These are phyloP conservation scores for Corylus avellana DNA, from an alignment of 306 rosid species.

Conservation along the genomic window DNA sequence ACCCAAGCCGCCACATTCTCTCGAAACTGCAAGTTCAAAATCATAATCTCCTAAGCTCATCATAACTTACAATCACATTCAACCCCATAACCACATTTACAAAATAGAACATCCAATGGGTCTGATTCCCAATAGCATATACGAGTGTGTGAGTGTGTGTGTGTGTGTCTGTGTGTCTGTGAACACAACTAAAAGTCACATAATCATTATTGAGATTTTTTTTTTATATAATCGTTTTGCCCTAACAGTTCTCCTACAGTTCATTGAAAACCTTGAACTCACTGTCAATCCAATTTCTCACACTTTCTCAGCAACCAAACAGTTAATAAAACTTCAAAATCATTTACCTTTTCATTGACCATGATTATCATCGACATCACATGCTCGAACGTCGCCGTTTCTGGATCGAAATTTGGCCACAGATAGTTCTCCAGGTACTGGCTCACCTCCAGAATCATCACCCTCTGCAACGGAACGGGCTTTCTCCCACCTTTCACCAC, in stretches of 20 bases:
- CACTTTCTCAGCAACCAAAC: not conserved
- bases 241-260: not conserved
- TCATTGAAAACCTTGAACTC: not conserved
- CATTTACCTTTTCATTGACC: constrained; percentile 86
- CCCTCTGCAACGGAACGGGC: constrained; percentile 88
- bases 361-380: constrained; percentile 91
- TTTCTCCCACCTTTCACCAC: constrained; percentile 65
- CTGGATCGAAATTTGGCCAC: constrained; percentile 79
- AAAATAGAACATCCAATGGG: too few species aligned
- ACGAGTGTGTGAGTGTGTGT: too few species aligned
- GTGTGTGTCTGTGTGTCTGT: too few species aligned
- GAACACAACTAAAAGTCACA: too few species aligned
- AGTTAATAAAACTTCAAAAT: not conserved
- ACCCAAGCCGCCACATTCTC: constrained; percentile 97
- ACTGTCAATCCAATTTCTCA: not conserved
- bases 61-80: constrained; percentile 4
- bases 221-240: not conserved
- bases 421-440: constrained; percentile 89
- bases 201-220: too few species aligned
- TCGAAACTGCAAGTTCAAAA: constrained; percentile 64
- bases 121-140: too few species aligned
- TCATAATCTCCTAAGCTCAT: constrained; percentile 8
- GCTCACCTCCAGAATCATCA: constrained; percentile 91
- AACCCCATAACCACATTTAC: not conserved
- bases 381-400: constrained; percentile 76